Percentiles rank a stretch among this genome's conserved stretches.
phyloP scores from a whole-genome alignment of 2,329 filamentous ascomycete species.

The Colletotrichum sojae region DNA sequence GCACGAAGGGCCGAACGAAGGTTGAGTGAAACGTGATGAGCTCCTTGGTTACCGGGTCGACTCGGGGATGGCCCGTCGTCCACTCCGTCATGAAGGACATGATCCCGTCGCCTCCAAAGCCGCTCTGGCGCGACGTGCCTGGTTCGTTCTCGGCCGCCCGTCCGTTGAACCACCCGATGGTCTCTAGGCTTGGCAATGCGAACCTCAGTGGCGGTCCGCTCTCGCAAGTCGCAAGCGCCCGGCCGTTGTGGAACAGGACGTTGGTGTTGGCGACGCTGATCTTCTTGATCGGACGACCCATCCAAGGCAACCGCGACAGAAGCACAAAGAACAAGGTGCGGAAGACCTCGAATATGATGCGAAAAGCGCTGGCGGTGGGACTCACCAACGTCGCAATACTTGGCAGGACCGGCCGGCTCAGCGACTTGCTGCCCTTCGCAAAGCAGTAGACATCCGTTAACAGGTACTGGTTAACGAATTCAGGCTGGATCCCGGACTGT shows the following conservation, averaged over 20 bases:
- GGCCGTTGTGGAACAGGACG: conserved; percentile 76
- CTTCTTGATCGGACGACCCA: conserved; percentile 71
- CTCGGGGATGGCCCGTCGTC: conserved; percentile 78
- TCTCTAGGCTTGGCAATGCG: conserved; percentile 74
- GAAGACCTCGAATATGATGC: conserved; percentile 66
- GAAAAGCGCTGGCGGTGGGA: conserved; percentile 66
- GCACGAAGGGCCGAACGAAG: conserved; percentile 75
- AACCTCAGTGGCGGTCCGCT: conserved; percentile 79
- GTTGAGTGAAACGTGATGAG: conserved; percentile 78
- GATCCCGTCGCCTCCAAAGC: conserved; percentile 69
- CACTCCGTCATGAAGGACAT: conserved; percentile 77
- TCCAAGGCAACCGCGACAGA: conserved; percentile 68
- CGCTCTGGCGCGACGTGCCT: conserved; percentile 45
- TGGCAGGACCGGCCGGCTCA: conserved; percentile 72
- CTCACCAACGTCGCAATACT: conserved; percentile 78
- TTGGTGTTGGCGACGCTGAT: conserved; percentile 81
- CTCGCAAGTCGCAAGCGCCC: conserved; percentile 78
- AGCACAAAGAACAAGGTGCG: conserved; percentile 71
- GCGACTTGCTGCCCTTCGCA: conserved; percentile 59
- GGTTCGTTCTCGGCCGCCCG: conserved; percentile 65
- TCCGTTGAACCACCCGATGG: conserved; percentile 80
- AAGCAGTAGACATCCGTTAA: conserved; percentile 76
- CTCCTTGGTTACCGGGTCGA: conserved; percentile 76
- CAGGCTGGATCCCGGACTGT: conserved; percentile 64
- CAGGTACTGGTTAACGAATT: conserved; percentile 79